Percentiles rank a stretch among this genome's conserved stretches.
Evolutionary conservation across 352 stramenopile genomes (phyloP).

Genomic region (Phytophthora agathidicida): DNA sequence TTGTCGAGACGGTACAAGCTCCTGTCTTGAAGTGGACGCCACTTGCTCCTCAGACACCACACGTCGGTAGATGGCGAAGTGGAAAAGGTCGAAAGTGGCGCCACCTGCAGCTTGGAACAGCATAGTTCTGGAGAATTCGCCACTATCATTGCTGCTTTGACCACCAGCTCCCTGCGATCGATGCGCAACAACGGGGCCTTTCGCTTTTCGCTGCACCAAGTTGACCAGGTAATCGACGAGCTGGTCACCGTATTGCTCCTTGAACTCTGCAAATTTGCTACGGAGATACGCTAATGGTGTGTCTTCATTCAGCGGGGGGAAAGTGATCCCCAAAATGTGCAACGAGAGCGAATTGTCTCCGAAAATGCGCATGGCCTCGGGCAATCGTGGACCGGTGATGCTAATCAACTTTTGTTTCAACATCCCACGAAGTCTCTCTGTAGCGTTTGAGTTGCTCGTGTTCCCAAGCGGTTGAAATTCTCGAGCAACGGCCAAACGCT

Average conservation of each 20-base stretch:
- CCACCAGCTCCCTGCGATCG: conserved; percentile 6
- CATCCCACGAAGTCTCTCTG: conserved; percentile 48
- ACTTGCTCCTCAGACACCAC: conserved; percentile 35
- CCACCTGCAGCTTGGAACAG: conserved; percentile 51
- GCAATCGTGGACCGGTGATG: conserved; percentile 60
- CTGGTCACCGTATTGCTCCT: conserved; percentile 50
- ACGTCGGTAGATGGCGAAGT: conserved; percentile 69
- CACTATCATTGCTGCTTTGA: conserved; percentile 10
- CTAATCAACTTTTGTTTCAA: conserved; percentile 65
- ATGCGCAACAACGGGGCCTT: conserved; percentile 14
- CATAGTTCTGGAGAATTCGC: conserved; percentile 24
- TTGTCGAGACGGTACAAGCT: conserved; percentile 47
- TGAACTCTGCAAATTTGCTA: conserved; percentile 58
- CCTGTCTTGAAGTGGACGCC: conserved; percentile 27
- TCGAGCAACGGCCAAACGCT: conserved; percentile 28
- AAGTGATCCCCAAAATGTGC: conserved; percentile 53
- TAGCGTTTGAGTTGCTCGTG: conserved; percentile 41
- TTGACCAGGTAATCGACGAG: conserved; percentile 74
- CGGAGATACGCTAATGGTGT: conserved; percentile 66
- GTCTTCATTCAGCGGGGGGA: conserved; percentile 70
- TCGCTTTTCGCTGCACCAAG: conserved; percentile 32
- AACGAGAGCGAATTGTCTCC: conserved; percentile 57
- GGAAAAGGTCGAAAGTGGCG: conserved; percentile 73
- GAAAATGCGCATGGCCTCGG: conserved; percentile 62
- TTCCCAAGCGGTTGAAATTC: conserved; percentile 14